Evolutionary conservation across 1,139 yeast species (phyloP).

Genomic region (Taphrina wiesneri): DNA sequence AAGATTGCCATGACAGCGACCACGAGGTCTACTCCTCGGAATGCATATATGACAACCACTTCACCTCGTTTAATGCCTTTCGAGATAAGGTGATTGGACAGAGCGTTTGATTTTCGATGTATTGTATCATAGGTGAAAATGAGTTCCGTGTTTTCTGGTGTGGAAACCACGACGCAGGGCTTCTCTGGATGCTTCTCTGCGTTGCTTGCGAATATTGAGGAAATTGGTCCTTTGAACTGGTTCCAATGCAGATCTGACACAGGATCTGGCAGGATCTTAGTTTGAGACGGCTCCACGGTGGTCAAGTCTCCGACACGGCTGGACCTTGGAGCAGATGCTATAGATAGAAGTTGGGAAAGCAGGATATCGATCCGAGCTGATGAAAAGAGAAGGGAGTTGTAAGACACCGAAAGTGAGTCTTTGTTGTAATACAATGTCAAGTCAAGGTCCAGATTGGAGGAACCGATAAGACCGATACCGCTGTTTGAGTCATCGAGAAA

Average conservation of each 20-base stretch:
- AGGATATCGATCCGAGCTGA: slow-evolving; percentile 71
- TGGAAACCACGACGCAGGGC: slow-evolving; percentile 89
- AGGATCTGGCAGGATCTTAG: slow-evolving; percentile 75
- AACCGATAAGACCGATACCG: slow-evolving; percentile 41
- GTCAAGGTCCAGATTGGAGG: slow-evolving; percentile 62
- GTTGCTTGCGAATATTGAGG: slow-evolving; percentile 84
- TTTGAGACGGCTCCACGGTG: slow-evolving; percentile 67
- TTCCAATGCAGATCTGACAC: slow-evolving; percentile 84
- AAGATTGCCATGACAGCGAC: slow-evolving; percentile 96
- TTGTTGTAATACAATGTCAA: slow-evolving; percentile 4
- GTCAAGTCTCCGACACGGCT: slow-evolving; percentile 60
- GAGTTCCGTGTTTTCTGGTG: slow-evolving; percentile 54
- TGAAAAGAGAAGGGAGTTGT: slow-evolving; percentile 75
- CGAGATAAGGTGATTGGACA: slow-evolving; percentile 80
- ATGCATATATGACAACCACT: slow-evolving; percentile 95
- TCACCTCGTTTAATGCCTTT: slow-evolving; percentile 88
- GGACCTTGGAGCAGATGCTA: slow-evolving; percentile 44
- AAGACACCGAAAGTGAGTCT: slow-evolving; percentile 42
- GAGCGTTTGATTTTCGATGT: slow-evolving; percentile 88
- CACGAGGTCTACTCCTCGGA: slow-evolving; percentile 94
- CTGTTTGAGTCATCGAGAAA: slow-evolving; percentile 1
- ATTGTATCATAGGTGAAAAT: slow-evolving; percentile 77
- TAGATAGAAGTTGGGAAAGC: slow-evolving; percentile 55
- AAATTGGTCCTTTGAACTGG: slow-evolving; percentile 90
- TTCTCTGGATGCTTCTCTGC: slow-evolving; percentile 82